Evolutionary conservation across 768 basidiomycete genomes (phyloP).

Genomic region (Lactarius hatsudake): DNA sequence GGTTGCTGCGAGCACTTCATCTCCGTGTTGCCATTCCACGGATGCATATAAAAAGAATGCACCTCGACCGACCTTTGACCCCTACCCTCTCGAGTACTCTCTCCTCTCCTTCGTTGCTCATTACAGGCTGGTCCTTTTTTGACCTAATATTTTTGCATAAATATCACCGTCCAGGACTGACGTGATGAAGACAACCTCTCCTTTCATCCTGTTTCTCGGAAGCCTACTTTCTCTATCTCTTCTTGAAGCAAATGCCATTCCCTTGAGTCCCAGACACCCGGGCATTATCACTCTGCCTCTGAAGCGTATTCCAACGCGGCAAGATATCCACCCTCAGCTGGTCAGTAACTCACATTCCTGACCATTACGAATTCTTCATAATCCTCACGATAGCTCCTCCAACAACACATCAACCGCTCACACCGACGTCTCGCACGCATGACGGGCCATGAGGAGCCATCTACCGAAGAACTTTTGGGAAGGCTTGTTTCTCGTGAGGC

Average conservation of each 20-base stretch:
- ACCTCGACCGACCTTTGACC: not conserved
- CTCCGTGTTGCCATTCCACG: conserved; percentile 3
- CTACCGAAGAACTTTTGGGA: conserved; percentile 44
- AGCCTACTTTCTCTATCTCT: conserved; percentile 45
- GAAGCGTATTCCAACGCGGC: conserved; percentile 35
- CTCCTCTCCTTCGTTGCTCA: conserved; percentile 3
- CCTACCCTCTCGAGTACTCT: not conserved
- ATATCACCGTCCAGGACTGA: conserved; percentile 74
- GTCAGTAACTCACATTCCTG: conserved; percentile 33
- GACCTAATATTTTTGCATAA: conserved; percentile 31
- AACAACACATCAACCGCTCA: conserved; percentile 69
- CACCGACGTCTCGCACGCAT: conserved; percentile 65
- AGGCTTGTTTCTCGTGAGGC: conserved; percentile 44
- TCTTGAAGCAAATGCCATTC: conserved; percentile 42
- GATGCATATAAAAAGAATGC: conserved; percentile 1
- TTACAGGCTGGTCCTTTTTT: conserved; percentile 17
- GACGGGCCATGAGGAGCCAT: conserved; percentile 55
- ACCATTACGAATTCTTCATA: not conserved
- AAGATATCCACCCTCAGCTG: conserved; percentile 42
- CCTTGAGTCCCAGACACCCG: conserved; percentile 33
- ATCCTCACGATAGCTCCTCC: conserved; percentile 46
- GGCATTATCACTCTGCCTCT: conserved; percentile 44
- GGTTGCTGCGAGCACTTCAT: not conserved
- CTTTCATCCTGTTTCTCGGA: conserved; percentile 52
- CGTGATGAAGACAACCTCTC: conserved; percentile 55